phyloP scores from a whole-genome alignment of 768 basidiomycete species.

The Termitomyces sp. region DNA sequence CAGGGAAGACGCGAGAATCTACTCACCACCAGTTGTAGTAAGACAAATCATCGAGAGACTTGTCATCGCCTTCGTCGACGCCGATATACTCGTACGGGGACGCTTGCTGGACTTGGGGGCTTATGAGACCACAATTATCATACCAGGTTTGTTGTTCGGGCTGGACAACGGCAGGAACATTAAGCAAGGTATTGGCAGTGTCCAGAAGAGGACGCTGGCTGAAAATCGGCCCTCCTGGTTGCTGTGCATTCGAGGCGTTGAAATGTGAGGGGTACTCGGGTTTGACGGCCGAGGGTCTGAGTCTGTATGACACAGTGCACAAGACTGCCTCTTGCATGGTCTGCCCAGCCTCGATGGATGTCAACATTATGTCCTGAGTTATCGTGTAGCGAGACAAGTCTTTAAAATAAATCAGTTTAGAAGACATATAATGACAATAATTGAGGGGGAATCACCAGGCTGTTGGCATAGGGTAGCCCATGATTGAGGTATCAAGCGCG shows the following conservation, averaged over 20 bases:
- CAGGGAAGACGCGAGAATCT: not conserved
- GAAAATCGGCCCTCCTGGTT: constrained; percentile 1
- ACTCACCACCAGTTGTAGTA: constrained; percentile 11
- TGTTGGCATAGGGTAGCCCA: constrained; percentile 22
- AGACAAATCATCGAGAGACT: not conserved
- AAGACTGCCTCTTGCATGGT: constrained; percentile 12
- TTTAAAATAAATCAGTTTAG: not conserved
- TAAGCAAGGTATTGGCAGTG: constrained; percentile 13
- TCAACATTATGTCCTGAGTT: constrained; percentile 19
- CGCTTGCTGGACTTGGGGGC: not conserved
- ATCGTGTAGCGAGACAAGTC: constrained; percentile 22
- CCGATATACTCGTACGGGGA: constrained; percentile 9
- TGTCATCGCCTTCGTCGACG: constrained; percentile 5
- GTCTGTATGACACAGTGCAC: constrained; percentile 14
- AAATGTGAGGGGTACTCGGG: constrained; percentile 1
- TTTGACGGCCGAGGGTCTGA: constrained; percentile 8
- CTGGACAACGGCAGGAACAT: not conserved
- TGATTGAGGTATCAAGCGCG: constrained; percentile 19
- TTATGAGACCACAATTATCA: constrained; percentile 2
- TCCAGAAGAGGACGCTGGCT: constrained; percentile 13
- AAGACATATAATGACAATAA: not conserved
- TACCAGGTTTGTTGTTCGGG: constrained; percentile 5
- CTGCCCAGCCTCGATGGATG: constrained; percentile 7
- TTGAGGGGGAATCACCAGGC: constrained; percentile 11
- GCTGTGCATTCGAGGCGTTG: not conserved